A percentile compares a stretch with the other conserved stretches of the same genome.
Conservation (phyloP, 768 basidiomycete genomes). For the Chlorophyllum brunneum region DNA sequence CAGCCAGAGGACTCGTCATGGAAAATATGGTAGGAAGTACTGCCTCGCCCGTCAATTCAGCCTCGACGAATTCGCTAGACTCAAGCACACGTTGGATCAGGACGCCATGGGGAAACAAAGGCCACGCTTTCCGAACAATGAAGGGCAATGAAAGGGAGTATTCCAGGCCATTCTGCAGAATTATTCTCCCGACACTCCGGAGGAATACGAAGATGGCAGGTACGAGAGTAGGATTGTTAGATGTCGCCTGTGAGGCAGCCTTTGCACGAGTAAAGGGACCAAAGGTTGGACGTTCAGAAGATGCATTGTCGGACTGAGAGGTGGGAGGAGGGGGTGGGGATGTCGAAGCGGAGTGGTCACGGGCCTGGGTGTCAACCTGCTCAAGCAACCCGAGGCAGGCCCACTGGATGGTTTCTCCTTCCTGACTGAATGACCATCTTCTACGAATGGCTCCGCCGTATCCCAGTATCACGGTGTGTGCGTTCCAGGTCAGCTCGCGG, state of each 20-base stretch:
- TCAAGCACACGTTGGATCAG: constrained; percentile 76
- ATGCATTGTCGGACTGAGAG: constrained; percentile 10
- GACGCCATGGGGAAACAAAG: constrained; percentile 72
- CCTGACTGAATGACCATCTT: constrained; percentile 72
- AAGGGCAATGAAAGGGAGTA: constrained; percentile 82
- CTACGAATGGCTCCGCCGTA: constrained; percentile 65
- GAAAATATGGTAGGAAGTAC: constrained; percentile 80
- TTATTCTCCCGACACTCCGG: constrained; percentile 70
- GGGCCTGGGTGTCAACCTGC: constrained; percentile 33
- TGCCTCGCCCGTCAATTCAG: constrained; percentile 58
- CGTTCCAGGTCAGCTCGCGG: constrained; percentile 74
- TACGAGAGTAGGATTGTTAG: constrained; percentile 35
- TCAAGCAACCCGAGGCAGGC: constrained; percentile 77
- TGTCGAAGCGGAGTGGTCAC: constrained; percentile 31
- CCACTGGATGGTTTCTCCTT: constrained; percentile 71
- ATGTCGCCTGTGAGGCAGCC: constrained; percentile 33
- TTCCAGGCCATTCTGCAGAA: constrained; percentile 64
- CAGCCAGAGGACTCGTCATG: constrained; percentile 71
- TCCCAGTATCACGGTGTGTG: constrained; percentile 56
- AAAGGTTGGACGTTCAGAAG: constrained; percentile 39
- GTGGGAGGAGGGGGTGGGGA: constrained; percentile 16
- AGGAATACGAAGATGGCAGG: constrained; percentile 76
- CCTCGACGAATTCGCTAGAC: constrained; percentile 61
- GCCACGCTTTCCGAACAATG: constrained; percentile 75
- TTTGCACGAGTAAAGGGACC: constrained; percentile 48